phyloP scores from a whole-genome alignment of 495 filamentous ascomycete genomes.

The Hypoxylon trugodes region DNA sequence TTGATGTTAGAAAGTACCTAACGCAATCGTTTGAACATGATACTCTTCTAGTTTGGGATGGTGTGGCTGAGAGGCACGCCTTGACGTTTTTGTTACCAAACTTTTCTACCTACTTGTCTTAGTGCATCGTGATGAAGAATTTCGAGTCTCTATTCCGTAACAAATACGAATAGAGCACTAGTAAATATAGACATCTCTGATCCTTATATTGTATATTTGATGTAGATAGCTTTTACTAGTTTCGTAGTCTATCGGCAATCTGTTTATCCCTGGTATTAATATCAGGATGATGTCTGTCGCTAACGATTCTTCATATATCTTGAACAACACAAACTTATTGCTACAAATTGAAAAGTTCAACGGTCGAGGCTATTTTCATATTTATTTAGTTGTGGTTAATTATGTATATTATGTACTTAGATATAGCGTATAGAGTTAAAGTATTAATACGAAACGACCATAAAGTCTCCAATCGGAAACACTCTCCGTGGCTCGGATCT shows the following conservation, averaged over 20 bases:
- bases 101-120: too few species aligned
- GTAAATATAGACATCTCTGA: background rate
- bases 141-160: too few species aligned
- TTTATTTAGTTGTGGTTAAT: too few species aligned
- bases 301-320: background rate
- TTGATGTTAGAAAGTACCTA: background rate
- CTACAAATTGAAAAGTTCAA: background rate
- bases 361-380: background rate
- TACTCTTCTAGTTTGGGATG: conserved; percentile 22
- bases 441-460: conserved; percentile 36
- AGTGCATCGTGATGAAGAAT: too few species aligned
- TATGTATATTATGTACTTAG: too few species aligned
- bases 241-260: background rate
- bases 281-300: background rate
- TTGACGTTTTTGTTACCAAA: conserved; percentile 20
- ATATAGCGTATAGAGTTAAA: too few species aligned
- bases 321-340: conserved; percentile 3
- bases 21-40: conserved; percentile 21
- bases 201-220: background rate
- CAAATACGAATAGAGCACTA: too few species aligned
- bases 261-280: background rate
- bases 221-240: background rate
- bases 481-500: conserved; percentile 25
- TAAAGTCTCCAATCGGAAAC: conserved; percentile 28
- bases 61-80: conserved; percentile 1